Conservation (phyloP, 2,329 filamentous ascomycete genomes). For the Coniosporium tulheliwenetii region DNA sequence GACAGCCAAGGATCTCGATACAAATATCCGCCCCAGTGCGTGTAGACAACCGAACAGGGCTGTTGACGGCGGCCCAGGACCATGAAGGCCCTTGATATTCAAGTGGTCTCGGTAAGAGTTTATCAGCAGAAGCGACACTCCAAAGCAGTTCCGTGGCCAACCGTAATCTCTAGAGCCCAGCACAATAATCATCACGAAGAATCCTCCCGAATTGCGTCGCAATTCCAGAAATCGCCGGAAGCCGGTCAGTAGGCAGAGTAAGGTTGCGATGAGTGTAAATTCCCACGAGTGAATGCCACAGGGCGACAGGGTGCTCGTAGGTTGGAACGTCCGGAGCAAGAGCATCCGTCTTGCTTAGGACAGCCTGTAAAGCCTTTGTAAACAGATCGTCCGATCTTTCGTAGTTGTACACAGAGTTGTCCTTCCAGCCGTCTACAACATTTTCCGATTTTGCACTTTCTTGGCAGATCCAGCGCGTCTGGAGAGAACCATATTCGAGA, state of each 20-base stretch:
- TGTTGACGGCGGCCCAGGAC: background rate
- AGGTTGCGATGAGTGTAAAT: background rate
- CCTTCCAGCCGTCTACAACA: background rate
- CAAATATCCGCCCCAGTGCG: background rate
- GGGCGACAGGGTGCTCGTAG: background rate
- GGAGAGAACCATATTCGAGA: background rate
- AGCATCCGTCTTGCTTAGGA: background rate
- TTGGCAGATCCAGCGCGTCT: background rate
- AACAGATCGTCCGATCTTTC: background rate
- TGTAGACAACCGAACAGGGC: background rate
- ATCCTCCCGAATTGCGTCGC: background rate
- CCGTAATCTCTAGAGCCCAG: background rate
- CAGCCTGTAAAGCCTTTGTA: background rate
- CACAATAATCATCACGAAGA: background rate
- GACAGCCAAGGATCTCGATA: background rate
- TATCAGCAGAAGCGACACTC: background rate
- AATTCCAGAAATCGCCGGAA: background rate
- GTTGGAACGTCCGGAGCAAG: background rate
- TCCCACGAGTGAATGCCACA: background rate
- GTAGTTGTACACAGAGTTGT: background rate
- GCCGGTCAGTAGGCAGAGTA: background rate
- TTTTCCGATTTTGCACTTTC: background rate
- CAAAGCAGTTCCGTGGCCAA: background rate
- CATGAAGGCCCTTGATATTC: background rate
- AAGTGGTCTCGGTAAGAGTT: background rate